A percentile compares a stretch with the other conserved stretches of the same genome.
These are phyloP conservation scores for Penicillium arizonense DNA, from an alignment of 495 filamentous ascomycete species.

Conservation along the genomic window DNA sequence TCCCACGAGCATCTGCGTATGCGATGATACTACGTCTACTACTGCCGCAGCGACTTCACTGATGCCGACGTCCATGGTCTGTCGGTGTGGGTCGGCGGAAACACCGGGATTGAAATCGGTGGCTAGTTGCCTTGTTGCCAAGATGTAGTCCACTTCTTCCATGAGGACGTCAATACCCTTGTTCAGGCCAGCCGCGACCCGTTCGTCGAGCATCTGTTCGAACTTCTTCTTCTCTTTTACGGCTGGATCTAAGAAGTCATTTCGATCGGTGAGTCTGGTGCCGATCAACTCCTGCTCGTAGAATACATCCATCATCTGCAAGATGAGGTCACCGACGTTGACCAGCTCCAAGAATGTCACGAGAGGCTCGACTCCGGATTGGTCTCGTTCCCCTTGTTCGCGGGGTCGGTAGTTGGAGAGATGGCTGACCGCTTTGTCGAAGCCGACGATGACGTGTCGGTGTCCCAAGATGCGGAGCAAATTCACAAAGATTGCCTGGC, in stretches of 20 bases:
- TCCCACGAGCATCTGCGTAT: constrained; percentile 87
- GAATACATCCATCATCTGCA: constrained; percentile 99
- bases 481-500: constrained; percentile 82
- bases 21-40: constrained; percentile 79
- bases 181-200: constrained; percentile 91
- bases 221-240: constrained; percentile 96
- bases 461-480: constrained; percentile 80
- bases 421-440: constrained; percentile 88
- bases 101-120: constrained; percentile 86
- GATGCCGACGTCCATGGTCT: constrained; percentile 73
- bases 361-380: constrained; percentile 77
- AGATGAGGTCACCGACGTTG: constrained; percentile 96
- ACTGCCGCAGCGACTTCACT: constrained; percentile 75
- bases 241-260: constrained; percentile 91
- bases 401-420: constrained; percentile 89
- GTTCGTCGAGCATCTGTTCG: constrained; percentile 98
- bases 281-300: constrained; percentile 91
- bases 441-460: constrained; percentile 86
- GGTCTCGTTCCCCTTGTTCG: constrained; percentile 70
- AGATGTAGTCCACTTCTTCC: constrained; percentile 95
- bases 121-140: constrained; percentile 80
- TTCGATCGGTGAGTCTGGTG: constrained; percentile 79
- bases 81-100: constrained; percentile 40
- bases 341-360: constrained; percentile 97
- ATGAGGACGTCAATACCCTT: constrained; percentile 98